Evolutionary conservation across 2,329 filamentous ascomycete species (phyloP), one percentile per base, ranked within the genome.

Genomic region (Aureobasidium sp.): DNA sequence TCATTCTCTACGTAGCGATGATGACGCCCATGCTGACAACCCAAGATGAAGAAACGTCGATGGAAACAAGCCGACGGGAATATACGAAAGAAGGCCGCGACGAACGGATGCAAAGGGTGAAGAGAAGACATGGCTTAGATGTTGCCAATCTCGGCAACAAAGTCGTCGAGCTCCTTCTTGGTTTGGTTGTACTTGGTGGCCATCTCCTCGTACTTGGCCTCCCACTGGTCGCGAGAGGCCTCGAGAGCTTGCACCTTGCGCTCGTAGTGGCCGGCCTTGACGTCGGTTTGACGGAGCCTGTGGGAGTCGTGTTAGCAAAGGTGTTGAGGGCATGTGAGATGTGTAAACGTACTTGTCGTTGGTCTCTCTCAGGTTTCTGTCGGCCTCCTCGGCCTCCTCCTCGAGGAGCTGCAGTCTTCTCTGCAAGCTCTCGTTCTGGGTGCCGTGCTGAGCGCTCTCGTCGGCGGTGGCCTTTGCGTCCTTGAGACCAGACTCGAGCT

Each of bases 191-290:
- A 89, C 81, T 97, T 96, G 86, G 92, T 89, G 71, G 87, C 78
- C 88, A 96, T 95, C 77, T 97, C 93, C 80, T 97, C 94, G 81
- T 95, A 97, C 83, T 99, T 97, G 78, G 83, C 76, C 83, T 97
- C 94, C 92, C 92, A 97, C 78, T 92, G 86, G 78, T 97, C 91
- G 72, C 90, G 89, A 76, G 92, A 86, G 73, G 85, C 82, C 81
- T 99, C 94, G 73, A 97, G 87, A 72, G 94, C 93, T 79, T 97
- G 91, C 70, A 97, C 94, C 84, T 97, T 97, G 80, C 94, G 94
- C 83, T 99, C 94, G 79, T 93, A 97, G 82, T 99, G 93, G 72
- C 93, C 94, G 73, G 93, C 92, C 84, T 97, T 97, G 80, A 97
- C 91, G 77, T 99, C 94, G 80, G 94, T 97, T 82, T 96, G 92